Base-by-base conservation (phyloP, 805 yeast species). In the Candida pseudoglaebosa region DNA sequence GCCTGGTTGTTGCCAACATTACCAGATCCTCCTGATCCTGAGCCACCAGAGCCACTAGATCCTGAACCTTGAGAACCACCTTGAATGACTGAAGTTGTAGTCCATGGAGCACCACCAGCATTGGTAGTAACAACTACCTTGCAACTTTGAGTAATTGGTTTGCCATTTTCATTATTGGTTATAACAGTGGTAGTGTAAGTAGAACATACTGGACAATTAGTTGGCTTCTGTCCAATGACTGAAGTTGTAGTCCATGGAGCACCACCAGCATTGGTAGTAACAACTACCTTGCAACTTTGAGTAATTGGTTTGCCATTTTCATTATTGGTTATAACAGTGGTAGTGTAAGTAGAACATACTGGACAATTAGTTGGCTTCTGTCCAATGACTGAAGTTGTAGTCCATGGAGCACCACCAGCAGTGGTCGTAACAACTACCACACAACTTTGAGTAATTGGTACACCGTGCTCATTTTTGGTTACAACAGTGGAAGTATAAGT, bases 191-290 rank as follows among this genome's bases (percentile, higher is more conserved):
- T 45, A 21, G 42, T 41, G 40, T 42, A 42, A 5, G 31, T 40
- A 14, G 45, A 31, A 26, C 40, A 42, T 15, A 28, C 35, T 19
- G 36, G 38, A 42, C 36, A 29, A 49, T 48, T 47, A 28, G 55
- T 45, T 41, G 43, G 48, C n/a, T 40, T 41, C 17, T 44, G 40
- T 37, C 28, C 5, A 12, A 26, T 26, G 13, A 26, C 20, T 2
- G 39, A 38, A 26, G 40, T 21, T 14, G 46, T 31, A 15, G 44
- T 43, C 18, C 21, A 40, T 24, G 41, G 42, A 4, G 29, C 28
- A 24, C 53, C 54, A n/a, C 16, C 41, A 12, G 45, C 31, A 30
- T 53, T 44, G 13, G 57, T 52, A 4, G 58, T 53, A 17, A 51
- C 48, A 24, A 46, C 31, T 15, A 46, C 46, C 28, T 36, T 39